Conservation (phyloP, 2,329 filamentous ascomycete species). For the Paracorniculantispora psalliotae region DNA sequence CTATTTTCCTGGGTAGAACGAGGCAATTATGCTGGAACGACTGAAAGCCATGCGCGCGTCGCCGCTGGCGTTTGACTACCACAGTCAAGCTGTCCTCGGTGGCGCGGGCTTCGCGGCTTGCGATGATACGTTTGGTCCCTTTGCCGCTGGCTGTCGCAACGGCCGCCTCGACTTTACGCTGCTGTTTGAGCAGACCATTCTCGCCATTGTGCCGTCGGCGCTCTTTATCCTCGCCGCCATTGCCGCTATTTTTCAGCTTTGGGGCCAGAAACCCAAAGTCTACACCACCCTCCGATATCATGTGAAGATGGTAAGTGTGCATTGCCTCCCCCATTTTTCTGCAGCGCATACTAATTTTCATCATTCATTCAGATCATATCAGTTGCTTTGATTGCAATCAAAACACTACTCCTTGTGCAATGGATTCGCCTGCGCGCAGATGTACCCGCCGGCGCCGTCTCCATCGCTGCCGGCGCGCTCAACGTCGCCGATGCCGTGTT, state of each 20-base stretch:
- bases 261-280: not conserved
- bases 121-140: not conserved
- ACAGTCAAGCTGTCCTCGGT: not conserved
- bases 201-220: not conserved
- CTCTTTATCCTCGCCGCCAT: not conserved
- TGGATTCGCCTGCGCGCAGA: not conserved
- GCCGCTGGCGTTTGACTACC: not conserved
- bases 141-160: not conserved
- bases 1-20: too few relatives aligned
- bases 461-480: conserved; percentile 20
- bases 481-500: conserved; percentile 23
- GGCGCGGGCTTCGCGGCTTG: not conserved
- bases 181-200: conserved; percentile 1
- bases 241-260: not conserved
- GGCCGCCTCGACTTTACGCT: conserved; percentile 10
- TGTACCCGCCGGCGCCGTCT: not conserved
- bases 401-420: not conserved
- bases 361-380: too few relatives aligned
- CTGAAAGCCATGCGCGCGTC: not conserved
- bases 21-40: not conserved
- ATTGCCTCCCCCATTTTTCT: too few relatives aligned
- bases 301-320: not conserved
- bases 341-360: too few relatives aligned
- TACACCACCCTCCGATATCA: not conserved
- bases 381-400: not conserved